A percentile compares a stretch with the other conserved stretches of the same genome.
These are phyloP conservation scores for Alternaria sp. DNA, from an alignment of 2,329 filamentous ascomycete genomes.

Conservation along the genomic window DNA sequence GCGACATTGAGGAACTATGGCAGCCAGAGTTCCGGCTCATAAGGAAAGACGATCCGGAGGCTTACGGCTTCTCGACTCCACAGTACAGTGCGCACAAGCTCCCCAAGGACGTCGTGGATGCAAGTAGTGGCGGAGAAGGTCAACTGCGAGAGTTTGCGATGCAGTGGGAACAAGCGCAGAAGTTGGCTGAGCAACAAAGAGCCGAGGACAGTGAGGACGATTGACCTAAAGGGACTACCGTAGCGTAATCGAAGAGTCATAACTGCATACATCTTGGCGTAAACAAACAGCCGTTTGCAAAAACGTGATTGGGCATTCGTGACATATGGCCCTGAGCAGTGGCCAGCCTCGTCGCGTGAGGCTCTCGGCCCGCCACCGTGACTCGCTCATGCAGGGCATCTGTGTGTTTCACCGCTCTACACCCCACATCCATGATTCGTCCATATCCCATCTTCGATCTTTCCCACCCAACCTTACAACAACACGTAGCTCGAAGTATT, in stretches of 20 bases:
- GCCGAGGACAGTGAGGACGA: constrained; percentile 51
- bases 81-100: constrained; percentile 96
- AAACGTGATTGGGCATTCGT: constrained; percentile 15
- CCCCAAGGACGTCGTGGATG: constrained; percentile 88
- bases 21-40: constrained; percentile 84
- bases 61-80: constrained; percentile 83
- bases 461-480: constrained; percentile 12
- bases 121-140: constrained; percentile 67
- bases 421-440: constrained; percentile 25
- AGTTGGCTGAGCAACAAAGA: constrained; percentile 53
- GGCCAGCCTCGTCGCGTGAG: constrained; percentile 23
- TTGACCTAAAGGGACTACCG: constrained; percentile 20
- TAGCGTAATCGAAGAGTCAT: constrained; percentile 9
- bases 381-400: constrained; percentile 22
- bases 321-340: constrained; percentile 2
- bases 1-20: constrained; percentile 65
- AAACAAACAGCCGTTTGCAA: constrained; percentile 17
- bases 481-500: constrained; percentile 6
- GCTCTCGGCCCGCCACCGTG: constrained; percentile 20
- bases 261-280: constrained; percentile 8
- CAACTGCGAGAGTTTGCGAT: constrained; percentile 74
- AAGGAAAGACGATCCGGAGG: constrained; percentile 84
- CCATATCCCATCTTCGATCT: constrained; percentile 1
- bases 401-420: constrained; percentile 25
- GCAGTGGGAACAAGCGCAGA: constrained; percentile 58